A percentile compares a stretch with the other conserved stretches of the same genome.
Evolutionary conservation across 768 basidiomycete genomes (phyloP).

Genomic region (Suillus lakei): DNA sequence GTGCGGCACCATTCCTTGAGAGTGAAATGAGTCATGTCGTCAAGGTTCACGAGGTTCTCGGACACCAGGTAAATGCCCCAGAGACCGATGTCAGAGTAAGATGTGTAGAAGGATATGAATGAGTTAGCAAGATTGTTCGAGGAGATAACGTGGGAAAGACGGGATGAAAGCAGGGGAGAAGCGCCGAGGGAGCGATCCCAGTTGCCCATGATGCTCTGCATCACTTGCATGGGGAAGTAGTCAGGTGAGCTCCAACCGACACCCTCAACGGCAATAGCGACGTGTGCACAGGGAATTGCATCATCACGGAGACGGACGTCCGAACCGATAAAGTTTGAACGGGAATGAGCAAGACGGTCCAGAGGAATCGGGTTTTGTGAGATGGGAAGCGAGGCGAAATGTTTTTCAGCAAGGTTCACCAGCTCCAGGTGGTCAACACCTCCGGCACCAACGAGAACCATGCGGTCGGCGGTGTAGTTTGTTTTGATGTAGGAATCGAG

Average conservation of each 20-base stretch:
- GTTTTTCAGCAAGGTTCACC: conserved; percentile 92
- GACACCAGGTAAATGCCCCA: conserved; percentile 99
- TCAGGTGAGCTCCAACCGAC: conserved; percentile 98
- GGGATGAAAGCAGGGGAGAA: conserved; percentile 86
- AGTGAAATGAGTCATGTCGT: conserved; percentile 93
- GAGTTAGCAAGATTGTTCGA: conserved; percentile 97
- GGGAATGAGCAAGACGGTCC: conserved; percentile 75
- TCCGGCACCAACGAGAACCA: conserved; percentile 97
- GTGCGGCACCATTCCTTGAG: conserved; percentile 95
- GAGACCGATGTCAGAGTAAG: conserved; percentile 97
- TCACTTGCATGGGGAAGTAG: conserved; percentile 99
- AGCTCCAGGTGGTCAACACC: conserved; percentile 92
- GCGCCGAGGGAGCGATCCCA: conserved; percentile 98
- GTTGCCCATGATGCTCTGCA: conserved; percentile 98
- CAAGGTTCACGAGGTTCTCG: conserved; percentile 93
- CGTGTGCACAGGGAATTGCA: conserved; percentile 83
- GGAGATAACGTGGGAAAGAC: conserved; percentile 89
- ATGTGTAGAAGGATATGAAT: conserved; percentile 99
- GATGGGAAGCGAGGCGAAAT: conserved; percentile 88
- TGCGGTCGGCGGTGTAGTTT: conserved; percentile 98
- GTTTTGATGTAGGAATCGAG: conserved; percentile 91
- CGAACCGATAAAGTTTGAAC: conserved; percentile 86
- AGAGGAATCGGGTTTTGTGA: conserved; percentile 89
- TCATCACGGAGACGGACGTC: conserved; percentile 97
- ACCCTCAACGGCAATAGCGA: conserved; percentile 97